Base-by-base conservation (phyloP, 345 rosid genomes). In the Gossypium ekmanianum region DNA sequence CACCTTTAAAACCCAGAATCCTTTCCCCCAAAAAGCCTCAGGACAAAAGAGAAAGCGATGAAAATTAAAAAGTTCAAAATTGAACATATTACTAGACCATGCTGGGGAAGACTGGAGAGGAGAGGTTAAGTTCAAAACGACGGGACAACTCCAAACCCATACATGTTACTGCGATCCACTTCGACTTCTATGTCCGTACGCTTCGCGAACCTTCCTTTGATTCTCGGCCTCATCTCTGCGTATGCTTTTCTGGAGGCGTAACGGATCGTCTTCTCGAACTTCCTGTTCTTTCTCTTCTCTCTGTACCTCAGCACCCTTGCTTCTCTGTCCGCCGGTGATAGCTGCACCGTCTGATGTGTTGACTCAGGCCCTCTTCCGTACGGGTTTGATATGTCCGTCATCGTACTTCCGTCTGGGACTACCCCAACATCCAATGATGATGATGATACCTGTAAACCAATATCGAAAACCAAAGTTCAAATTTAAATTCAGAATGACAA, bases 221-320 rank as follows among this genome's bases (percentile, higher is more conserved):
- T 96, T 11, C 98, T 78, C 0, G 97, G 99, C 83, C 98, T 81
- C 78, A 90, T 90, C 83, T 96, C 97, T 0, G 98, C 97, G 48
- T 92, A 93, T 0, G 99, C 99, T 79, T 96, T 93, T 56, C 99
- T 71, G 0, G 99, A 93, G 1, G 97, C 97, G 70, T 93, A 96
- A 29, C 97, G 84, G 41, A 93, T 96, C 13, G 98, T 96, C 90
- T 96, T 96, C 97, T 93, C 95, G 75, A 96, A 93, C 84, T 88
- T 96, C 18, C 97, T 69, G 78, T 88, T 90, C 97, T 96, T 96
- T 76, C 99, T 85, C 88, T 96, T 96, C 87, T 93, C 99, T 68
- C 97, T 89, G 89, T 96, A 96, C 91, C 99, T 91, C 82, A 90
- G 65, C 17, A 96, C 99, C 77, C 97, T 87, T 4, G 94, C 98